Conservation (phyloP, 768 basidiomycete genomes). For the Suillus tomentosus region DNA sequence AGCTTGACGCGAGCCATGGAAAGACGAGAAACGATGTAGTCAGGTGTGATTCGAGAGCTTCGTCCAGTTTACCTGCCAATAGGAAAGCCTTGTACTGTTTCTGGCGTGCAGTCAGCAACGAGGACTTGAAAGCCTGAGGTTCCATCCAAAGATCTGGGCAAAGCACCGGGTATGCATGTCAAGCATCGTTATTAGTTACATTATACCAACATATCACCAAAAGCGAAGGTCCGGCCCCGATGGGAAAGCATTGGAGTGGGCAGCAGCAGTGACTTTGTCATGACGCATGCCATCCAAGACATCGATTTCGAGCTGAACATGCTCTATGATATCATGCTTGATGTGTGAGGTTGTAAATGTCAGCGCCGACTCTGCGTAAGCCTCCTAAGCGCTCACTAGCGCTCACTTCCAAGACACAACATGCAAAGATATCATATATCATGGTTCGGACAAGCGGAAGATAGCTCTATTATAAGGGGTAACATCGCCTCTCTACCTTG, state of each 20-base stretch:
- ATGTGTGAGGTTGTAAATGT: neutral
- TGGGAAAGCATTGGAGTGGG: neutral
- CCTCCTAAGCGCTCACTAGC: too few relatives aligned
- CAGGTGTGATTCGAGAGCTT: too few relatives aligned
- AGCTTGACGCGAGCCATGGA: neutral
- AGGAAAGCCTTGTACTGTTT: too few relatives aligned
- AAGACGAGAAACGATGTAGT: neutral
- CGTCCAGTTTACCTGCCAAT: too few relatives aligned
- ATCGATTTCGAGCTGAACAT: neutral
- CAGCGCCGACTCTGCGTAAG: neutral
- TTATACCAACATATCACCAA: neutral
- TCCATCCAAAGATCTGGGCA: too few relatives aligned
- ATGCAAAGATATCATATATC: too few relatives aligned
- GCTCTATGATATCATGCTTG: neutral
- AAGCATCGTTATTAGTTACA: too few relatives aligned
- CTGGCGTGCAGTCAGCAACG: too few relatives aligned
- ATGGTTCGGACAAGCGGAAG: neutral
- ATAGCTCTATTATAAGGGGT: neutral
- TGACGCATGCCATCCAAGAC: neutral
- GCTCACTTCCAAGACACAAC: neutral
- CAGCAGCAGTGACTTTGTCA: neutral
- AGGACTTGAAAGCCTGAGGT: too few relatives aligned
- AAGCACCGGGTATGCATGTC: too few relatives aligned
- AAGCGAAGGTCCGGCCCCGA: neutral
- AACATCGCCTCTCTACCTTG: neutral